Evolutionary conservation across 2,329 filamentous ascomycete species (phyloP).

Genomic region (Thelonectria discophora): DNA sequence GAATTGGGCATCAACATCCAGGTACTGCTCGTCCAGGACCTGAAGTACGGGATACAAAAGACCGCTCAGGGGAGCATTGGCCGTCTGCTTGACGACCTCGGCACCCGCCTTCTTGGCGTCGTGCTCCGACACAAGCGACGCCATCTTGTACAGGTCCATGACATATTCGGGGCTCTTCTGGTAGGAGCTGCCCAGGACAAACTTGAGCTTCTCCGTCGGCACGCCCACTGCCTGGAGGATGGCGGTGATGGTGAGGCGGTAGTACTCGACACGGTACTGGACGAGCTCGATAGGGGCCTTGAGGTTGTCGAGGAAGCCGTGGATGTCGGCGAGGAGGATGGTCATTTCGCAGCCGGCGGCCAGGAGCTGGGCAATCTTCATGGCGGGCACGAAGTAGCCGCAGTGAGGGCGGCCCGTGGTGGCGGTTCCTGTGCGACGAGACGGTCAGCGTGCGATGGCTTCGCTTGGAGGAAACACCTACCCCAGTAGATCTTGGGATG

Average conservation of each 20-base stretch:
- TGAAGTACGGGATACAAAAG: conserved; percentile 68
- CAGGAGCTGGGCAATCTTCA: conserved; percentile 91
- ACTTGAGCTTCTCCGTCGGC: conserved; percentile 78
- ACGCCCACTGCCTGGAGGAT: conserved; percentile 82
- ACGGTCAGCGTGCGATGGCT: conserved; percentile 2
- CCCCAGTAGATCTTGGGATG: conserved; percentile 87
- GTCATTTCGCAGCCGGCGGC: conserved; percentile 84
- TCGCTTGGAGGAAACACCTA: conserved; percentile 41
- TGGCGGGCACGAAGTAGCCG: conserved; percentile 87
- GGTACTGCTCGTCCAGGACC: conserved; percentile 88
- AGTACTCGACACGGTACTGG: conserved; percentile 83
- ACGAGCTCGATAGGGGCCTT: conserved; percentile 92
- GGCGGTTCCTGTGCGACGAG: conserved; percentile 68
- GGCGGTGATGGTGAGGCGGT: conserved; percentile 77
- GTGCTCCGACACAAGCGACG: conserved; percentile 75
- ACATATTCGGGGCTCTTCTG: conserved; percentile 78
- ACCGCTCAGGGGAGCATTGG: conserved; percentile 72
- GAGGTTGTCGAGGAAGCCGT: conserved; percentile 82
- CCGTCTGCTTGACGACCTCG: conserved; percentile 92
- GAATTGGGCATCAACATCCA: conserved; percentile 88
- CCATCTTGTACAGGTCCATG: conserved; percentile 88
- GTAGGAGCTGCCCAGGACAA: conserved; percentile 86
- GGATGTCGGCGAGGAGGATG: conserved; percentile 78
- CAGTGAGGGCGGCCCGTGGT: conserved; percentile 89
- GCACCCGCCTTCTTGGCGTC: conserved; percentile 90